Evolutionary conservation across 1,284 basidiomycete genomes (phyloP), one percentile per base, ranked within the genome.

Genomic region (Ceratobasidium papillatum): DNA sequence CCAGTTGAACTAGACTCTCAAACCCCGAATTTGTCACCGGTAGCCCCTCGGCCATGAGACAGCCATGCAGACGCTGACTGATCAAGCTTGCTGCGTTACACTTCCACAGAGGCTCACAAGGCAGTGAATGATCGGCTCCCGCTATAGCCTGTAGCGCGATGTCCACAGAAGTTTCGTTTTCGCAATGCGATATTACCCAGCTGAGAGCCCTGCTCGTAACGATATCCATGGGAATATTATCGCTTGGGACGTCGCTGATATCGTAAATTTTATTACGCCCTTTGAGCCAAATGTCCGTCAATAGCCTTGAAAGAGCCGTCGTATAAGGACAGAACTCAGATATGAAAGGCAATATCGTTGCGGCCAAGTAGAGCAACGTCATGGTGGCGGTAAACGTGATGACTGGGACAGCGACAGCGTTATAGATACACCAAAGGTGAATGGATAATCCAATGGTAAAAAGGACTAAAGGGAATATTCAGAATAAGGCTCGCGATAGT

Each of bases 151-250:
- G 43, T 1, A 65, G 63, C 14, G 63, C 63, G 11, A 51, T 25
- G 32, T 65, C 63, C 25, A 65, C 63, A 19, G 63, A 30, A 1
- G 19, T 43, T 7, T 41, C 25, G 19, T 43, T 51, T 25, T 51
- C 63, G 63, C 45, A 65, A 30, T 51, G 45, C 4, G 63, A 47
- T 22, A 65, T 51, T n/a, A 65, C n/a, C 63, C 63, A 65, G 47
- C 45, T 25, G 32, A 65, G 38, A 12, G 27, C 47, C n/a, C 41
- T 36, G 27, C 62, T 64, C 25, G 62, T 64, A 12, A 64, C 41
- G 11, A 27, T 11, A 34, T 64, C 62, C 54, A 58, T 58, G 9
- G 54, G 54, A 34, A 58, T 19, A 2, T 59, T 59, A 32, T 34
- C 58, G 34, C n/a, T 36, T 34, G 58, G 58, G 14, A 19, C 32